Evolutionary conservation across 805 yeast genomes (phyloP).

Genomic region (Osmozyma mogii): DNA sequence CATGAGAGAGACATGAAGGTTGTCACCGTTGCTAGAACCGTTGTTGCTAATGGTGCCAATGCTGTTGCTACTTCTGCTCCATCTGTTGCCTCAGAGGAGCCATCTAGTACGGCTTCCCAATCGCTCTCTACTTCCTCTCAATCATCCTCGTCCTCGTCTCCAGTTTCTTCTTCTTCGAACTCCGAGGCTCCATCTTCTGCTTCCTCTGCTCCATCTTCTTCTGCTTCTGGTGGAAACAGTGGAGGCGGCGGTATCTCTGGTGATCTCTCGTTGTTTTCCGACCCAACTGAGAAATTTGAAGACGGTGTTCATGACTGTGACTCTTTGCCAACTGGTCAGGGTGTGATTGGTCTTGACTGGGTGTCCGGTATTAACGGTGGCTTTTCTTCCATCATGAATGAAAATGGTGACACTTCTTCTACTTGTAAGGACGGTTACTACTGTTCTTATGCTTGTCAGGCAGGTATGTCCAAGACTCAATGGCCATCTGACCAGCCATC

Average conservation of each 20-base stretch:
- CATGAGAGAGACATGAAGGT: conserved; percentile 33
- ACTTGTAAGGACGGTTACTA: conserved; percentile 57
- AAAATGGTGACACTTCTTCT: conserved; percentile 40
- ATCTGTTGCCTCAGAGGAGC: not conserved
- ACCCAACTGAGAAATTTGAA: conserved; percentile 12
- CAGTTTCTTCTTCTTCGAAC: conserved; percentile 1
- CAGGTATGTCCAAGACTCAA: conserved; percentile 78
- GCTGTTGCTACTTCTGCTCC: not conserved
- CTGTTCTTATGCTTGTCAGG: conserved; percentile 72
- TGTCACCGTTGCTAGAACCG: conserved; percentile 23
- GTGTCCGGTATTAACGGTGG: conserved; percentile 30
- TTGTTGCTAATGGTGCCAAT: conserved; percentile 1
- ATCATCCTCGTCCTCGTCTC: not conserved
- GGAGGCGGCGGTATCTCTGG: conserved; percentile 6
- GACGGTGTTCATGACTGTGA: conserved; percentile 16
- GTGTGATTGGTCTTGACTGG: conserved; percentile 15
- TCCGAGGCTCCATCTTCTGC: conserved; percentile 2
- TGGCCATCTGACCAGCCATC: conserved; percentile 66
- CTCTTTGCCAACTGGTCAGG: conserved; percentile 16
- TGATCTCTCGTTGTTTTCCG: conserved; percentile 11
- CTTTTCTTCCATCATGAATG: conserved; percentile 37
- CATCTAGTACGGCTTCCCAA: not conserved
- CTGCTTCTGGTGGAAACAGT: conserved; percentile 2
- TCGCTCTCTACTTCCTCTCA: not conserved
- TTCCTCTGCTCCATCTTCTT: conserved; percentile 1